Percentiles rank a stretch among this genome's conserved stretches.
These are phyloP conservation scores for Quercus lobata DNA, from an alignment of 331 rosid species.

Conservation along the genomic window DNA sequence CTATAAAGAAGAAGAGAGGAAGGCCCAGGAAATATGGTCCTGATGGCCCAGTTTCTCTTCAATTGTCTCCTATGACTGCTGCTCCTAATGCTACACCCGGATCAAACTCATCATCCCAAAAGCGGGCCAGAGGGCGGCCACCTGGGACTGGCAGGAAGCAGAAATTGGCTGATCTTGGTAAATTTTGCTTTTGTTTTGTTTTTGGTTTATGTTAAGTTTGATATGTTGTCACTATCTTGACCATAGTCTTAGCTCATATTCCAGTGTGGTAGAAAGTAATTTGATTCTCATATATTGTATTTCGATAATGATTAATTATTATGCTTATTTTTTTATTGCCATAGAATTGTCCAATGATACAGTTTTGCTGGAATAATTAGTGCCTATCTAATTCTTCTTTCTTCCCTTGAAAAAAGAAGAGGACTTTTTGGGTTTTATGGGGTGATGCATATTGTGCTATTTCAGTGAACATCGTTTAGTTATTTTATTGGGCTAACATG, in stretches of 20 bases:
- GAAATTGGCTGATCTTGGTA: slow-evolving; percentile 76
- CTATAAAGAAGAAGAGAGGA: slow-evolving; percentile 87
- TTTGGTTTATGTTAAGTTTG: background rate
- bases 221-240: background rate
- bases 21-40: slow-evolving; percentile 93
- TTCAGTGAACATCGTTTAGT: background rate
- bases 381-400: background rate
- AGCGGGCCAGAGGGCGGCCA: slow-evolving; percentile 69
- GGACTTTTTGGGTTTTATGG: background rate
- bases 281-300: background rate
- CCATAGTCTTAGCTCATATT: background rate
- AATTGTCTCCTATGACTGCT: slow-evolving; percentile 64
- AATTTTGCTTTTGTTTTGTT: background rate
- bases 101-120: slow-evolving; percentile 35
- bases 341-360: background rate
- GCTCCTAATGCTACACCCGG: slow-evolving; percentile 49
- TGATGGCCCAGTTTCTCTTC: slow-evolving; percentile 73
- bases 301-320: background rate
- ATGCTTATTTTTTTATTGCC: background rate
- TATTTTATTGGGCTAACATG: background rate
- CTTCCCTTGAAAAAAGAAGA: background rate
- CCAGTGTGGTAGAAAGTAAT: background rate
- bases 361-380: background rate
- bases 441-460: background rate
- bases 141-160: slow-evolving; percentile 97